These are phyloP conservation scores for Emergomyces orientalis DNA, from an alignment of 2,329 filamentous ascomycete genomes.

Conservation along the genomic window DNA sequence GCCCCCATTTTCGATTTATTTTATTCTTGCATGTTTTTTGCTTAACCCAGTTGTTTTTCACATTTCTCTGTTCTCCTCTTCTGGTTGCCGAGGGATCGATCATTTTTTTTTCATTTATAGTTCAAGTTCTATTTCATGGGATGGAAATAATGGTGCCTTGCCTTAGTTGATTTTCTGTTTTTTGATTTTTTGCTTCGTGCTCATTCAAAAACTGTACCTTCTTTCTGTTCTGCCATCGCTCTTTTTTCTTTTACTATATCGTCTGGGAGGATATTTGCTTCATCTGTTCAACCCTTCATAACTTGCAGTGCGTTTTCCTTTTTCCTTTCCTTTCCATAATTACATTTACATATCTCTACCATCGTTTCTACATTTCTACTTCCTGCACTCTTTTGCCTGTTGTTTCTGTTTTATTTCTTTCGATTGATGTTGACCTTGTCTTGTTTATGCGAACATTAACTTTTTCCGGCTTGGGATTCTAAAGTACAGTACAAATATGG, in stretches of 20 bases:
- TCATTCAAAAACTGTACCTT: not conserved
- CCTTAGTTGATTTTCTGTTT: not conserved
- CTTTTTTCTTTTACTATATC: not conserved
- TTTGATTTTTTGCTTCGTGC: not conserved
- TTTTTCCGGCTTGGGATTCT: conserved; percentile 4
- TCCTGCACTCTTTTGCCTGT: too few species aligned
- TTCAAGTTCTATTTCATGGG: not conserved
- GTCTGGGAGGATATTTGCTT: not conserved
- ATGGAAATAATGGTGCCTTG: not conserved
- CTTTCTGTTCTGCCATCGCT: not conserved
- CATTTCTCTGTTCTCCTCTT: not conserved
- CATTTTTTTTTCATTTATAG: not conserved
- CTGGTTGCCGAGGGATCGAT: not conserved
- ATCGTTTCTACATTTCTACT: not conserved
- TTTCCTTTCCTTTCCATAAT: too few species aligned
- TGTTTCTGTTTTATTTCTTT: not conserved
- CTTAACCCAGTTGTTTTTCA: not conserved
- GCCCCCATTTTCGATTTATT: not conserved
- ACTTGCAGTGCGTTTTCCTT: too few species aligned
- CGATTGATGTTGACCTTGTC: not conserved
- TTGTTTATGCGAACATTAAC: not conserved
- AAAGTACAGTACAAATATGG: not conserved
- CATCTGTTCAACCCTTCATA: not conserved
- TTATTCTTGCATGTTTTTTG: not conserved
- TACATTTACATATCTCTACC: too few species aligned